Evolutionary conservation across 1,284 basidiomycete genomes (phyloP), one percentile per base, ranked within the genome.

Genomic region (Ustilago crameri): DNA sequence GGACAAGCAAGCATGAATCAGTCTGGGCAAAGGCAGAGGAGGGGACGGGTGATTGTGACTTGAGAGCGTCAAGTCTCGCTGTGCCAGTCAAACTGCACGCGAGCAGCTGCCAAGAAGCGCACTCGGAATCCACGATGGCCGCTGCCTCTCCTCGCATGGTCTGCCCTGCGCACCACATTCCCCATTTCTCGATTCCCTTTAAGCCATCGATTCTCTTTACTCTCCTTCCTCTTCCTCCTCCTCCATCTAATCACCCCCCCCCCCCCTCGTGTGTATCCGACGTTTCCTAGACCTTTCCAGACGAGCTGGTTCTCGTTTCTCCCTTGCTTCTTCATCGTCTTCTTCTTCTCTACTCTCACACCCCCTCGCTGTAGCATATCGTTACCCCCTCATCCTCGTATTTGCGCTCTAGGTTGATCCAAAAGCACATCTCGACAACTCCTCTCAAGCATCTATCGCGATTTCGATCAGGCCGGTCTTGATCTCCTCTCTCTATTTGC

Each of bases 291-390:
- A 50, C 54, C 56, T 38, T 45, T 35, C 46, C 46, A 17, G 53
- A 64, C 58, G 60, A 63, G 60, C 67, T 60, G 58, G 60, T 55
- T 63, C 66, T 64, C 60, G 55, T 58, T 51, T 59, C 41, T 20
- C 22, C 23, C 32, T 51, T 40, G 40, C 38, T 35, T 52, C 20
- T 53, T 42, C 26, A 20, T 41, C 35, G n/a, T 44, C 30, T 34
- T 17, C 50, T 45, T 50, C 45, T 22, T 47, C 45, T 37, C 18
- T 34, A 38, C 24, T 34, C 26, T 22, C 17, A 5, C 15, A 8
- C n/a, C 17, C 17, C 18, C 47, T 20, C 27, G 37, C 50, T 52
- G 48, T 51, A 54, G 49, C 59, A 54, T 52, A 51, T 43, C 51
- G 12, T 18, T 23, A 20, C 40, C 46, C 42, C 24, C 18, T 18